phyloP scores from a whole-genome alignment of 768 basidiomycete species.

The Mycena metata region DNA sequence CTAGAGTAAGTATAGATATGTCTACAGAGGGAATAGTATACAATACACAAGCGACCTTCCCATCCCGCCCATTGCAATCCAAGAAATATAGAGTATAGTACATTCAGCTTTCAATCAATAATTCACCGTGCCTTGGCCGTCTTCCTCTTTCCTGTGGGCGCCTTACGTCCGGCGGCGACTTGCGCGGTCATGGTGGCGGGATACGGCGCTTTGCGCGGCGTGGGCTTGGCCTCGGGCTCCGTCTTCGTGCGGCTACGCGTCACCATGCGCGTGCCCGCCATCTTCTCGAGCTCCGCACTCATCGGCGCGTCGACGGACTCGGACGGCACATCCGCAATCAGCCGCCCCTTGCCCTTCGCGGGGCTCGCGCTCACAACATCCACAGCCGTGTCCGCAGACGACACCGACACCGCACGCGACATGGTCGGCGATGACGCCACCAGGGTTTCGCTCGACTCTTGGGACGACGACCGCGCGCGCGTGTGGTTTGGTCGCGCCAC shows the following conservation, averaged over 20 bases:
- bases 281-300: conserved; percentile 7
- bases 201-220: conserved; percentile 18
- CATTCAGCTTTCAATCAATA: conserved; percentile 6
- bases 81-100: conserved; percentile 10
- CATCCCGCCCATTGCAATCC: conserved; percentile 7
- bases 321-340: conserved; percentile 28
- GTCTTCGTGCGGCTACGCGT: conserved; percentile 32
- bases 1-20: conserved; percentile 3
- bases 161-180: conserved; percentile 27
- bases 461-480: conserved; percentile 27
- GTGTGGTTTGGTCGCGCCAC: neutral
- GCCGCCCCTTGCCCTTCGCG: conserved; percentile 34
- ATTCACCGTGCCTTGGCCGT: conserved; percentile 43
- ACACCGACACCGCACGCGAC: conserved; percentile 55
- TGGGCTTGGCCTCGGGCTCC: neutral
- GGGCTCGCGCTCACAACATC: conserved; percentile 35
- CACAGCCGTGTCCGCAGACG: conserved; percentile 55
- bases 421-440: conserved; percentile 20
- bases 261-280: conserved; percentile 20
- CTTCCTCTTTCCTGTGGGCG: conserved; percentile 45
- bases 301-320: conserved; percentile 25
- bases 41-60: no score
- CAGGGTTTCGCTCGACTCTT: conserved; percentile 33
- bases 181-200: conserved; percentile 22
- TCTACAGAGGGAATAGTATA: neutral